Evolutionary conservation across 2,329 filamentous ascomycete species (phyloP), one percentile per base, ranked within the genome.

Genomic region (Trematosphaeria pertusa): DNA sequence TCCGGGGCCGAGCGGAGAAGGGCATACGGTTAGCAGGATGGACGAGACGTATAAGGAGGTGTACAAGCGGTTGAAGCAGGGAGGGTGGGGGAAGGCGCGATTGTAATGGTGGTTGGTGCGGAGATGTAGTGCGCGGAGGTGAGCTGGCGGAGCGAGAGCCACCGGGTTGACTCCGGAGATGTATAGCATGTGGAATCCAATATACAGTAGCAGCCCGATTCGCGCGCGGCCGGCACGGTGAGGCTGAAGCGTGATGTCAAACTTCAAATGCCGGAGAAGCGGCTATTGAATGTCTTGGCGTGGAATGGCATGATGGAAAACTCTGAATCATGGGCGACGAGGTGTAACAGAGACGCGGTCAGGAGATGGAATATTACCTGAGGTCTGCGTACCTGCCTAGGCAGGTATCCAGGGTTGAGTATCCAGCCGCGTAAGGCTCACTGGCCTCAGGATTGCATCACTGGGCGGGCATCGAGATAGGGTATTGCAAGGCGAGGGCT

Each of bases 1-100:
- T 60, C 77, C 79, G 0, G 82, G 81, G 0, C 82, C 81, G 2
- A 68, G 68, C 12, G 72, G 71, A 19, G 65, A 67, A 22, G 82
- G 82, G 3, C 75, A 76, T 56, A 76, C 72, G 8, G 74, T 73
- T 10, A 76, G 76, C 21, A 76, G 78, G 41, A 45, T 69, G 37
- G 60, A 53, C 21, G 59, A 65, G 15, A 67, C 71, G n/a, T 70
- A 75, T 43, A 69, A 74, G n/a, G 79, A 82, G 56, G 75, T 80
- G n/a, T 78, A 75, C 64, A 71, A 56, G 20, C 71, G 78, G 70
- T 54, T 85, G 57, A 71, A 61, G 21, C 59, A 75, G 52, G 67
- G 72, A 19, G 77, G 75, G 40, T 84, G 81, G 81, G 79, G 79
- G 20, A 67, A 53, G 43, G 33, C 43, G 44, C 47, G 45, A 46